Conservation (phyloP, 1,139 yeast genomes). For the Geotrichum reessii region DNA sequence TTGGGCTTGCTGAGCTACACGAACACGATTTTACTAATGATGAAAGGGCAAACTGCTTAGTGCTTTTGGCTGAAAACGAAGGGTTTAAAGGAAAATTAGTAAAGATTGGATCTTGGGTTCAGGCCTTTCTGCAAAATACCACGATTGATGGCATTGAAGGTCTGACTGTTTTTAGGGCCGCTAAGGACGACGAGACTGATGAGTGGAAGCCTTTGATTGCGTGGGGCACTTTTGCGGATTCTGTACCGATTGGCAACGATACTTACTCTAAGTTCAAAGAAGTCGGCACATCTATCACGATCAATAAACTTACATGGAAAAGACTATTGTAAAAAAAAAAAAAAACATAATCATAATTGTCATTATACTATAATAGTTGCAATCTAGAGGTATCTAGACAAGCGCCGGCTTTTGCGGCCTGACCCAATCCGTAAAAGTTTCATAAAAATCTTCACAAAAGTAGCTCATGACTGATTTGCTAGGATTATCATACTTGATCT, state of each 20-base stretch:
- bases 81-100: slow-evolving; percentile 23
- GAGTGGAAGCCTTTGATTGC: slow-evolving; percentile 16
- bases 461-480: background rate
- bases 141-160: slow-evolving; percentile 10
- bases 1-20: background rate
- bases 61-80: slow-evolving; percentile 20
- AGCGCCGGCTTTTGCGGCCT: background rate
- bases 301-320: slow-evolving; percentile 3
- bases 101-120: slow-evolving; percentile 25
- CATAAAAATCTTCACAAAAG: background rate
- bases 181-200: slow-evolving; percentile 5
- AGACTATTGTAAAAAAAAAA: background rate
- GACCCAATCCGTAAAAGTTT: background rate
- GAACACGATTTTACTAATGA: background rate
- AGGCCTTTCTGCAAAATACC: slow-evolving; percentile 21
- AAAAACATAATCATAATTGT: background rate
- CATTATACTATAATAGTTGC: background rate
- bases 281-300: background rate
- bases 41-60: slow-evolving; percentile 8
- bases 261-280: background rate
- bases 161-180: slow-evolving; percentile 18
- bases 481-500: background rate
- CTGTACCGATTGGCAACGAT: slow-evolving; percentile 14
- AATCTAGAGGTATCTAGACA: background rate
- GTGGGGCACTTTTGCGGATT: slow-evolving; percentile 18